Percentiles rank a stretch among this genome's conserved stretches.
Evolutionary conservation across 148 eudicot species (phyloP).

Genomic region (Pouteria glomerata): DNA sequence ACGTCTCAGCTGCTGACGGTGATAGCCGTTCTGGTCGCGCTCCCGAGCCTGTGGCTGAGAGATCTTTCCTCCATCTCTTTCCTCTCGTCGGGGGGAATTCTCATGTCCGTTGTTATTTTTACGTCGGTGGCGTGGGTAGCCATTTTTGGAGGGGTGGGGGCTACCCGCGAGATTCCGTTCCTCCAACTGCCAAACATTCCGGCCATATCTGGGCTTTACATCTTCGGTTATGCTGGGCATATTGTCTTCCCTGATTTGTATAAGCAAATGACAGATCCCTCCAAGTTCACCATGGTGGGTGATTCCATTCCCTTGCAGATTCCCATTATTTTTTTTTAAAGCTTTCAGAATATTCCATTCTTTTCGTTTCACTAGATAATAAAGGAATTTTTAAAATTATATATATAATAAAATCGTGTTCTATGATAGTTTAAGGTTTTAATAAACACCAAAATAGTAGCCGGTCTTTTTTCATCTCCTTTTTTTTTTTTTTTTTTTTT

Average conservation of each 20-base stretch:
- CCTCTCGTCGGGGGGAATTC: constrained; percentile 57
- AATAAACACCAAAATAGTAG: too few species aligned
- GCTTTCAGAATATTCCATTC: too few species aligned
- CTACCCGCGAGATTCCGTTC: constrained; percentile 37
- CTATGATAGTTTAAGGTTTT: too few species aligned
- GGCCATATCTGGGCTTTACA: constrained; percentile 58
- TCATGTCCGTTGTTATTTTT: constrained; percentile 58
- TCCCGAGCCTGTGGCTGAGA: constrained; percentile 74
- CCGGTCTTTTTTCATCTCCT: too few species aligned
- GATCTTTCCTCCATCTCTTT: constrained; percentile 65
- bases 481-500: too few species aligned
- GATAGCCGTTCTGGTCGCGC: constrained; percentile 57
- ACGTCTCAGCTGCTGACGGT: constrained; percentile 56
- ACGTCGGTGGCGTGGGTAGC: constrained; percentile 45
- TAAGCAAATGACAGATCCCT: constrained; percentile 64
- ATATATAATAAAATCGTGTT: too few species aligned
- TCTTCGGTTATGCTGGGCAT: constrained; percentile 72
- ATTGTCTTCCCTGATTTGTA: constrained; percentile 69
- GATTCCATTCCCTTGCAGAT: background rate
- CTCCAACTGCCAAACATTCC: constrained; percentile 57
- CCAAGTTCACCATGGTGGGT: constrained; percentile 59
- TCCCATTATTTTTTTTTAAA: background rate
- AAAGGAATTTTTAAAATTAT: too few species aligned
- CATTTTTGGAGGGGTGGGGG: constrained; percentile 37
- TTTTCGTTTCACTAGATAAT: too few species aligned